phyloP scores from a whole-genome alignment of 805 yeast genomes.

The Suhomyces faveliae region DNA sequence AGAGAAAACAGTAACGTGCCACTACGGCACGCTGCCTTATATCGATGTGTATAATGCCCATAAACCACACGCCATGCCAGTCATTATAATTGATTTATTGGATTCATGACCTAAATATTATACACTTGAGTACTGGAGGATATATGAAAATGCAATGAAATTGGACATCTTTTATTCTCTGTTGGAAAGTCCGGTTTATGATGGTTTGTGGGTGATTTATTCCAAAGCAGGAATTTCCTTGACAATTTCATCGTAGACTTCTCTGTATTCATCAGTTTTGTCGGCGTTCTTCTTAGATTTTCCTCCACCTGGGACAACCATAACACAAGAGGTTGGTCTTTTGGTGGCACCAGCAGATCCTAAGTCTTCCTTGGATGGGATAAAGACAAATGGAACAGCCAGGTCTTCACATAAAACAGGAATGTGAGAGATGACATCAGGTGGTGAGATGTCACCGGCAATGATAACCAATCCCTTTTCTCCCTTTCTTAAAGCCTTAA shows the following conservation, averaged over 20 bases:
- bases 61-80: background rate
- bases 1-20: background rate
- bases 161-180: conserved; percentile 1
- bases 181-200: background rate
- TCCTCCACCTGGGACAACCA: conserved; percentile 95
- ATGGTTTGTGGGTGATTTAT: conserved; percentile 5
- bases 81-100: background rate
- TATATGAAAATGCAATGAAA: conserved; percentile 3
- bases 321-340: conserved; percentile 97
- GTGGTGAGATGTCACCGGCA: conserved; percentile 98
- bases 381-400: conserved; percentile 85
- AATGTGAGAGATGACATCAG: conserved; percentile 94
- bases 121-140: background rate
- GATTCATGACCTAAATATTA: background rate
- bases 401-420: conserved; percentile 97
- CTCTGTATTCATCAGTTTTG: conserved; percentile 82
- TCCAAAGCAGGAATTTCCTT: conserved; percentile 69
- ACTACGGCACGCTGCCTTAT: background rate
- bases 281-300: conserved; percentile 72
- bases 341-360: conserved; percentile 99
- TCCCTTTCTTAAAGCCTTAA: conserved; percentile 95
- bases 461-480: conserved; percentile 94
- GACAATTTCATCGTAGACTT: conserved; percentile 87
- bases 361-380: conserved; percentile 96
- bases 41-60: background rate